Conservation (phyloP, 169 alveolate genomes). For the Ichthyophthirius multifiliis region DNA sequence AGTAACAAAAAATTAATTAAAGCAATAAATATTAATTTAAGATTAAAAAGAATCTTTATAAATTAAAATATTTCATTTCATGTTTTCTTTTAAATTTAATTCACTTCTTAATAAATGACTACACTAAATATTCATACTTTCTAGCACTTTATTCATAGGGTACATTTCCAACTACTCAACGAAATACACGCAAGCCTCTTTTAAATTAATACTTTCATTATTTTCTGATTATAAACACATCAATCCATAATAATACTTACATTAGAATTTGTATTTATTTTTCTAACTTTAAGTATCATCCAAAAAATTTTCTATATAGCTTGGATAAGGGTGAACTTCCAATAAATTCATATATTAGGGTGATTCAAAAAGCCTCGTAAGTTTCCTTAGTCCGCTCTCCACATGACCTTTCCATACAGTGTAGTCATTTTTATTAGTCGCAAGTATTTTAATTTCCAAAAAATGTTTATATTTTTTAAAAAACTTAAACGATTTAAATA, state of each 20-base stretch:
- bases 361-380: constrained; percentile 37
- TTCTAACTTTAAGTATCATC: background rate
- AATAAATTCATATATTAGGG: background rate
- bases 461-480: constrained; percentile 56
- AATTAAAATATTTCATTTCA: too few relatives aligned
- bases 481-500: constrained; percentile 66
- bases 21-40: too few relatives aligned
- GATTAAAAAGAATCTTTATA: too few relatives aligned
- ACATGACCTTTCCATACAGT: constrained; percentile 71
- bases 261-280: background rate
- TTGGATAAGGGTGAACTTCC: constrained; percentile 12
- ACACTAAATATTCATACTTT: background rate
- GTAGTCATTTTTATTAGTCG: constrained; percentile 47
- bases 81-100: constrained; percentile 3
- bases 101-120: background rate
- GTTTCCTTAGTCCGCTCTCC: constrained; percentile 69
- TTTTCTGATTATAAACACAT: background rate
- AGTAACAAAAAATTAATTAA: too few relatives aligned
- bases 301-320: background rate
- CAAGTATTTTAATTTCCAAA: constrained; percentile 63
- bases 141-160: constrained; percentile 2
- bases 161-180: background rate
- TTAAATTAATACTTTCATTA: background rate
- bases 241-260: background rate
- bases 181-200: background rate